phyloP scores from a whole-genome alignment of 306 rosid species.

The Macrotyloma uniflorum region DNA sequence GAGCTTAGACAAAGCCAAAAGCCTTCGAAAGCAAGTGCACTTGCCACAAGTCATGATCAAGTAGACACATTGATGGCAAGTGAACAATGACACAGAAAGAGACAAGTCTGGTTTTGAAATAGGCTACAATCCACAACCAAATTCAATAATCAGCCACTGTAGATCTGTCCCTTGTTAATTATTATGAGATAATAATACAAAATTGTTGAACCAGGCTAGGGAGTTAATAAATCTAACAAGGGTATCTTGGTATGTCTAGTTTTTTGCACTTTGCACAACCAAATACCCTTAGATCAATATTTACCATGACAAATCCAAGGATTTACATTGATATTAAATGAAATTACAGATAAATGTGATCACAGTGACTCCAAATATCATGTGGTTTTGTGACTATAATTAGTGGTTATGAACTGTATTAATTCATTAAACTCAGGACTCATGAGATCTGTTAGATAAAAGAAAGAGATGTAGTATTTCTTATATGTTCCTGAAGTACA shows the following conservation, averaged over 20 bases:
- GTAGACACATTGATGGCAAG: conserved; percentile 12
- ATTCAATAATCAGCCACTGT: conserved; percentile 30
- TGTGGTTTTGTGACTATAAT: no score
- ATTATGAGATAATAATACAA: neutral
- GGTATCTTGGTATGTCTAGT: neutral
- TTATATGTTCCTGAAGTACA: conserved; percentile 33
- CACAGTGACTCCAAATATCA: neutral
- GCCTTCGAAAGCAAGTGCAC: conserved; percentile 46
- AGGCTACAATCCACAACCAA: conserved; percentile 40
- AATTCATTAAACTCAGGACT: conserved; percentile 32
- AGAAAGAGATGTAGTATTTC: conserved; percentile 35
- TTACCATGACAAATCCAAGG: conserved; percentile 25
- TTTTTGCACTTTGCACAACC: conserved; percentile 24
- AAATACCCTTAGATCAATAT: conserved; percentile 28
- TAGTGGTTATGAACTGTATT: no score
- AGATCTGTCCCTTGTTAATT: conserved; percentile 25
- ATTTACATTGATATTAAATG: neutral
- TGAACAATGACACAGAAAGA: conserved; percentile 38
- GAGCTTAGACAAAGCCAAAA: conserved; percentile 31
- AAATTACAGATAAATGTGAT: neutral
- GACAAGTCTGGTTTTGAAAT: conserved; percentile 37
- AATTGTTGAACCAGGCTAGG: conserved; percentile 1
- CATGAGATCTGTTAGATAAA: conserved; percentile 42
- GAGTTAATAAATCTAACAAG: conserved; percentile 22
- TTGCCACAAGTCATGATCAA: conserved; percentile 44